Percentiles rank a stretch among this genome's conserved stretches.
Evolutionary conservation across 2,329 filamentous ascomycete species (phyloP).

Genomic region (Pseudocercospora fijiensis): DNA sequence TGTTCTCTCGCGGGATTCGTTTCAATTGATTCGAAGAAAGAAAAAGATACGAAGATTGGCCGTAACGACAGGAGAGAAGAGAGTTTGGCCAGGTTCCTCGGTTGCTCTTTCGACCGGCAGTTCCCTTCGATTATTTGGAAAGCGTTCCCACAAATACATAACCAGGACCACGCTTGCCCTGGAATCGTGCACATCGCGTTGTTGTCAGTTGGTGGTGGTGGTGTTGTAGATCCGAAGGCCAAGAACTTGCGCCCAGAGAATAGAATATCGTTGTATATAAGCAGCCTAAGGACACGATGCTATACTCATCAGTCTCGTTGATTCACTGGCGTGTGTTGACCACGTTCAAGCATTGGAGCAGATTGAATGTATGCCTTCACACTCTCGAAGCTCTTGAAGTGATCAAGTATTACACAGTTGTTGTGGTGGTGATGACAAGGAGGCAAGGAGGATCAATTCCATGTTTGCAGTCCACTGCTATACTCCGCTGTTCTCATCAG

Average conservation of each 20-base stretch:
- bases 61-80: background rate
- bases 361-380: no score
- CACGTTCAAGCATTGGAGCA: no score
- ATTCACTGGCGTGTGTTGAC: background rate
- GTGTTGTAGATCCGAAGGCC: conserved; percentile 44
- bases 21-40: background rate
- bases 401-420: background rate
- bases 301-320: background rate
- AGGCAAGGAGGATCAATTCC: background rate
- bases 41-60: background rate
- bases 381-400: background rate
- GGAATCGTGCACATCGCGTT: conserved; percentile 54
- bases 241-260: conserved; percentile 46
- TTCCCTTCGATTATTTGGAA: conserved; percentile 1
- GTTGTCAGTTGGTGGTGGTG: conserved; percentile 50
- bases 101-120: background rate
- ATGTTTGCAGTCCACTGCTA: background rate
- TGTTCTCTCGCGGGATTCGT: background rate
- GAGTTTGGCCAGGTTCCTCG: background rate
- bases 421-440: background rate
- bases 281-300: conserved; percentile 35
- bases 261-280: conserved; percentile 49
- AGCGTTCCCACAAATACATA: conserved; percentile 1
- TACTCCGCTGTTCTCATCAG: background rate
- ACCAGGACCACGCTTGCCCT: background rate